Evolutionary conservation across 2,329 filamentous ascomycete genomes (phyloP), one percentile per base, ranked within the genome.

Genomic region (Diaporthe ampelina): DNA sequence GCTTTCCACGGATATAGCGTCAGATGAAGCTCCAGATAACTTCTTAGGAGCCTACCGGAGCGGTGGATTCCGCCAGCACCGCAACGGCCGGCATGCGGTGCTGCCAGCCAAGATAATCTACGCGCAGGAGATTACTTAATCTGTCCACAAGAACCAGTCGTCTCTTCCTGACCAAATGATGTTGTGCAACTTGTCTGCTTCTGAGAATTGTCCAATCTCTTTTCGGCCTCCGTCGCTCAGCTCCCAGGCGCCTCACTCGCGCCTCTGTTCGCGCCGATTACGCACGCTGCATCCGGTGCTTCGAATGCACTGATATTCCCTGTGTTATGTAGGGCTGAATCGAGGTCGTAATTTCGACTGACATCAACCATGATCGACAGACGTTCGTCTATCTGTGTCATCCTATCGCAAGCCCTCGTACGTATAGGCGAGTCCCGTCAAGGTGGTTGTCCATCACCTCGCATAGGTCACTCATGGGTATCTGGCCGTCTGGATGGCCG

Each of bases 341-440:
- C 9, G 52, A 50, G 43, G 54, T 56, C 37, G 50, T 24, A 24
- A 54, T 71, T 61, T 56, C 43, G 50, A 57, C 37, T 35, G 61
- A n/a, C 9, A 59, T 57, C 40, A 56, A 43, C 72, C 56, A 15
- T 58, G 58, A 52, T 71, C 50, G 54, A 69, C 72, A 65, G 32
- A 57, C 65, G 70, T 45, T 56, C 63, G 50, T 70, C 26, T 52
- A 73, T 57, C 65, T 57, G 43, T 56, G 59, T 50, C 71, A 50
- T 45, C 57, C 71, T 50, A 52, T 48, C 57, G 32, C 43, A 26
- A 40, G 57, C 70, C 50, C 58, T 70, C 58, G 65, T 35, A 48
- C 50, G 52, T 63, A 40, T 73, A 73, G 74, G 74, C 74, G 74
- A 75, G 74, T 40, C 70, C 74, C 74, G 74, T 45, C 26, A 73